phyloP scores from a whole-genome alignment of 176 grass and related monocot genomes.

The Triticum monococcum region DNA sequence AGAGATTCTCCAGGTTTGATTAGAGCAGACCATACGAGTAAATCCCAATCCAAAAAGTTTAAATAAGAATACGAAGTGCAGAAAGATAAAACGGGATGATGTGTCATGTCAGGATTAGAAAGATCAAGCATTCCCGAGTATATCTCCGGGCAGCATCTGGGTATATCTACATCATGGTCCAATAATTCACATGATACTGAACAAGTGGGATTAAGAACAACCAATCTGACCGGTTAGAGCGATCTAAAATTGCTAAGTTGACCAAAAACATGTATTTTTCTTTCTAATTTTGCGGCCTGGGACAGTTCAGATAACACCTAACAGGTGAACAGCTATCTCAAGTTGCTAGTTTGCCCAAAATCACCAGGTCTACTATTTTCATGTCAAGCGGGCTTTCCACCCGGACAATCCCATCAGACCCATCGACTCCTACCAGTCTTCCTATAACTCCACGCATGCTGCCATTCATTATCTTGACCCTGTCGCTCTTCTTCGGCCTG shows the following conservation, averaged over 20 bases:
- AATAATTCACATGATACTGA: no score
- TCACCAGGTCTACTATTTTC: conserved; percentile 76
- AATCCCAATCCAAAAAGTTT: no score
- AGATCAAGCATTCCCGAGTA: no score
- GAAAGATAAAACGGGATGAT: no score
- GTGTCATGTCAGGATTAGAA: no score
- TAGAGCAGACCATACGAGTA: no score
- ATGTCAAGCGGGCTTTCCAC: conserved; percentile 51
- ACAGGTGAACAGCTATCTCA: conserved; percentile 15
- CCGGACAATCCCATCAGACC: conserved; percentile 72
- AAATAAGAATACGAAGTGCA: no score
- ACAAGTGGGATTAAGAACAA: background rate
- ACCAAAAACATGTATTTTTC: background rate
- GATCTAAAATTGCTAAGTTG: background rate
- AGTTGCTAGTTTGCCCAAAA: conserved; percentile 59
- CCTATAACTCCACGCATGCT: conserved; percentile 43
- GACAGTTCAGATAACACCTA: background rate
- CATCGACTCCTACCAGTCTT: conserved; percentile 66
- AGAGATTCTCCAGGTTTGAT: no score
- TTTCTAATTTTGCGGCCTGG: background rate
- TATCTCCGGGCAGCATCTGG: no score
- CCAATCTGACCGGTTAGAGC: background rate
- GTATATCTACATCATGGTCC: no score
- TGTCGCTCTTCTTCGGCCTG: conserved; percentile 72
- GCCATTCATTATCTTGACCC: conserved; percentile 69